Evolutionary conservation across 768 basidiomycete species (phyloP), one percentile per base, ranked within the genome.

Genomic region (Suillus subluteus): DNA sequence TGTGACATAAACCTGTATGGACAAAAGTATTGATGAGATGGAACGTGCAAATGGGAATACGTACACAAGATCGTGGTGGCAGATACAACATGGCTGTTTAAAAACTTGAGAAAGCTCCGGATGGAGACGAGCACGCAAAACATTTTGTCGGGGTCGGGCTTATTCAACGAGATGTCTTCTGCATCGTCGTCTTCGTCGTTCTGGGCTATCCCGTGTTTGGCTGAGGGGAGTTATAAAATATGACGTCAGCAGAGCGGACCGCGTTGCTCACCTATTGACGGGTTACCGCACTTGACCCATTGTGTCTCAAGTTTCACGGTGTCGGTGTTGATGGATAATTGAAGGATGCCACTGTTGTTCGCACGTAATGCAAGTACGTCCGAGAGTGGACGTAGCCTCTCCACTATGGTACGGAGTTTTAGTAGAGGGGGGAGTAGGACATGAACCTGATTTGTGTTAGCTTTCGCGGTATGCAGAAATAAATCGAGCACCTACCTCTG

Each of bases 41-140:
- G 16, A 43, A 63, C 8, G 4, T 4, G n/a, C 11, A 11, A 8
- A 38, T 52, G 65, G 55, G 15, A n/a, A 32, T 21, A 81, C 91
- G 55, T 70, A 94, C 94, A 92, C 40, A 92, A 93, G 67, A 96
- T 94, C 0, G 94, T 94, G 3, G 91, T 90, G 0, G 88, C 90
- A 4, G 91, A 92, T 38, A 96, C 88, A 32, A 89, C 85, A 74
- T 95, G 90, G 64, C 89, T 88, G 70, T 85, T 90, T 68, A 96
- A 80, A 74, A 96, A 95, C 74, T 92, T 93, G 73, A 90, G 81
- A 73, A 96, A 91, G 71, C 91, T 90, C 58, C 85, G 86, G 18
- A 89, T 84, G 12, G 91, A 91, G 7, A 96, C 81, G 16, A 89
- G 82, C 3, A 92, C 91, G 1, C 84, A 82, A 73, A 87, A 88